Evolutionary conservation across 495 filamentous ascomycete species (phyloP).

Genomic region (Xylaria palmicola): DNA sequence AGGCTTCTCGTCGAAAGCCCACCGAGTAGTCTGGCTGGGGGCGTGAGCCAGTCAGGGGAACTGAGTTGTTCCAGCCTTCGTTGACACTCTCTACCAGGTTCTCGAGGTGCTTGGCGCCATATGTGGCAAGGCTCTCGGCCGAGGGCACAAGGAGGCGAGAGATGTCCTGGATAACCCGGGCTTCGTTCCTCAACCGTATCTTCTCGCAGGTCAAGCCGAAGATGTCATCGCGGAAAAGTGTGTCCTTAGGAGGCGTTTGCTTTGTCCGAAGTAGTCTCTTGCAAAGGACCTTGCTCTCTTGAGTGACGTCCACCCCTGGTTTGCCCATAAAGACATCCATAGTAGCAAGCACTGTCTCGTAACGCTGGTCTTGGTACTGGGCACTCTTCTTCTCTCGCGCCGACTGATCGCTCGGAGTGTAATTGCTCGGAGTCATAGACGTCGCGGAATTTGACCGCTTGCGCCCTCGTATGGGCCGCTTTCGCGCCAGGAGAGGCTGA

Average conservation of each 20-base stretch:
- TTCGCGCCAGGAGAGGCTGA: slow-evolving; percentile 34
- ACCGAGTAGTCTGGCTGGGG: slow-evolving; percentile 47
- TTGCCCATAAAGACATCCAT: slow-evolving; percentile 42
- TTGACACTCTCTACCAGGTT: slow-evolving; percentile 42
- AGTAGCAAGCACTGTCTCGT: slow-evolving; percentile 31
- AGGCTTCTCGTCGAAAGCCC: slow-evolving; percentile 41
- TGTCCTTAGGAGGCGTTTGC: neutral
- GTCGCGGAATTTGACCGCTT: slow-evolving; percentile 39
- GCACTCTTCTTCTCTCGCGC: slow-evolving; percentile 44
- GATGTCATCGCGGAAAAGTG: neutral
- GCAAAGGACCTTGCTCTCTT: slow-evolving; percentile 27
- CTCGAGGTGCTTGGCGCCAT: slow-evolving; percentile 33
- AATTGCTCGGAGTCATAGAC: no score
- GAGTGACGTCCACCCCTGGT: slow-evolving; percentile 28
- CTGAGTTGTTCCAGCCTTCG: slow-evolving; percentile 41
- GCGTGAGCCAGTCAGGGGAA: slow-evolving; percentile 31
- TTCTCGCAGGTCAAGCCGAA: neutral
- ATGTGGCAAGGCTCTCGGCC: slow-evolving; percentile 28
- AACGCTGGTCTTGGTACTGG: slow-evolving; percentile 36
- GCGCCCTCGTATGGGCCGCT: slow-evolving; percentile 32
- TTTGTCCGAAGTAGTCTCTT: slow-evolving; percentile 23
- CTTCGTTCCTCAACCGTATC: slow-evolving; percentile 33
- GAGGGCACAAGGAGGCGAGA: slow-evolving; percentile 38
- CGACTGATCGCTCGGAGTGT: slow-evolving; percentile 41
- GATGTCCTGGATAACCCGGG: slow-evolving; percentile 41